Percentiles rank a stretch among this genome's conserved stretches.
These are phyloP conservation scores for Rutstroemia sp. DNA, from an alignment of 2,329 filamentous ascomycete genomes.

Conservation along the genomic window DNA sequence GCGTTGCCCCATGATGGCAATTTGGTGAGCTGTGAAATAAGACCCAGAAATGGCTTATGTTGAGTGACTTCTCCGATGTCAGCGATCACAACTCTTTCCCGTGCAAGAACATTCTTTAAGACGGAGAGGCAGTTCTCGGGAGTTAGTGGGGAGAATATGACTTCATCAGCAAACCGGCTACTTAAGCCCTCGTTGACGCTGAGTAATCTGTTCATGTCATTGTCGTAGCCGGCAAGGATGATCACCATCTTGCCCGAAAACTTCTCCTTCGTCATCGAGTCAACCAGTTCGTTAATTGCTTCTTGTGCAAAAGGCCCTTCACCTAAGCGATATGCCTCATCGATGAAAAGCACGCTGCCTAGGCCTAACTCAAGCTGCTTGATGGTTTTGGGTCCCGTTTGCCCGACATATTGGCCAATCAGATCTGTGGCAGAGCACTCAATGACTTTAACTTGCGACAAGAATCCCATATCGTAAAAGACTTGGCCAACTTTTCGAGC, in stretches of 20 bases:
- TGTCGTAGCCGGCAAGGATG: constrained; percentile 50
- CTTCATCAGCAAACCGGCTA: constrained; percentile 45
- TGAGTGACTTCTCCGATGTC: constrained; percentile 24
- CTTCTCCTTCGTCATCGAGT: constrained; percentile 37
- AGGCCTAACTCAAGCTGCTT: constrained; percentile 45
- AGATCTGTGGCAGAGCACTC: constrained; percentile 64
- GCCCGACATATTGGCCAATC: constrained; percentile 60
- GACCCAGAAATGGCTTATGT: constrained; percentile 15
- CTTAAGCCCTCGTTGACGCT: constrained; percentile 44
- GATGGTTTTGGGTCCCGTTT: constrained; percentile 60
- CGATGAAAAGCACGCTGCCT: constrained; percentile 50
- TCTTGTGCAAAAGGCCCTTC: constrained; percentile 46
- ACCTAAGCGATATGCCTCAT: constrained; percentile 49
- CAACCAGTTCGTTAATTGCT: constrained; percentile 66
- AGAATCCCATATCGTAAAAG: constrained; percentile 67
- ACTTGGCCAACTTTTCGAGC: constrained; percentile 69
- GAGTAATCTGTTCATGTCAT: constrained; percentile 47
- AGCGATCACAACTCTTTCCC: constrained; percentile 23
- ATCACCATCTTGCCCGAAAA: constrained; percentile 44
- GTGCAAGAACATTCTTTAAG: constrained; percentile 30
- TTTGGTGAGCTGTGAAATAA: constrained; percentile 32
- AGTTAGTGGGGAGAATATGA: constrained; percentile 35
- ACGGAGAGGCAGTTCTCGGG: constrained; percentile 32
- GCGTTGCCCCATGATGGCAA: constrained; percentile 44
- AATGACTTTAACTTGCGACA: constrained; percentile 50